Base-by-base conservation (phyloP, 2,329 filamentous ascomycete species). In the Drechslera avenae region DNA sequence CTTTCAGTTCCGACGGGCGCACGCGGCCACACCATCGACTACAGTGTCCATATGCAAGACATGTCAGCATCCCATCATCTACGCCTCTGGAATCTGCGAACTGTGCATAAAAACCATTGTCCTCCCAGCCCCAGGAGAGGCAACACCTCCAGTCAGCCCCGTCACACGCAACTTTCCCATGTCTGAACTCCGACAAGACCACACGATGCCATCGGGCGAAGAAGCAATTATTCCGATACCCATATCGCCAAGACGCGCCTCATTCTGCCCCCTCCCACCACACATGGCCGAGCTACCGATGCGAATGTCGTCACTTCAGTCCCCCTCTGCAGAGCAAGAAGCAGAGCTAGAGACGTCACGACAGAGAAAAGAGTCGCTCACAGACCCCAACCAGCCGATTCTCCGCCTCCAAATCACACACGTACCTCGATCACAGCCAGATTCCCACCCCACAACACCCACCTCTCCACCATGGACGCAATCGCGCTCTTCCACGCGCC, bases 11-110 rank as follows among this genome's bases (percentile, higher is more conserved):
- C 48, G 47, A 37, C 60, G 46, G 17, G 46, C 39, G 14, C 39
- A 48, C 4, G 45, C 40, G 3, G 42, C 46, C 12, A 48, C 40
- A 45, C 57, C 47, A 16, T 54, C 63, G 4, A 62, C 57, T 4
- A 62, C 60, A 19, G 56, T 68, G 5, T 62, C 68, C 17, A 66
- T 52, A 9, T 73, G 70, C 54, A 71, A 69, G 42, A 57, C 56
- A 8, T 73, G 70, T 47, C 59, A 65, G 18, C 51, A 59, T 30
- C 39, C 66, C 5, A 68, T 71, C 14, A 61, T 51, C 1, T 68
- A 67, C 8, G 33, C 57, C 13, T 63, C 62, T 5, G 66, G 65
- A 1, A 57, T 71, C 18, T 73, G 70, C 36, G 63, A 69, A 45
- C 54, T 49, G 12, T 72, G 70, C 53, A 68, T 61, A 23, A 69